Conservation (phyloP, 495 filamentous ascomycete genomes). For the Rusavskia elegans region DNA sequence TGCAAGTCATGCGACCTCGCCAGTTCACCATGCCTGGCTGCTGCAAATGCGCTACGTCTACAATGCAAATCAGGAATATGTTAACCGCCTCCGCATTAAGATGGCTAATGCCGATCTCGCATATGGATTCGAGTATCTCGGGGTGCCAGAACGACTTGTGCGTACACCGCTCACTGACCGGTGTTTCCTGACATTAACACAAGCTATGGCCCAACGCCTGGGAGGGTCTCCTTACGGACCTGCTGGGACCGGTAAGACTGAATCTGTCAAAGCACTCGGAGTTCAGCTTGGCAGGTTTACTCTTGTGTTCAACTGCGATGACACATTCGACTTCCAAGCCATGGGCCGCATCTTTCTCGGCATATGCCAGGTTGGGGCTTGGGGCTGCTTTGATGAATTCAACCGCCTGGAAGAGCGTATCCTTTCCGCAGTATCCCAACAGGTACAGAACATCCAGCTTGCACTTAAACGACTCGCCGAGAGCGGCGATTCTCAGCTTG, state of each 20-base stretch:
- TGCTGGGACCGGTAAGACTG: conserved; percentile 97
- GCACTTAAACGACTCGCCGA: conserved; percentile 68
- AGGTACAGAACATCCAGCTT: conserved; percentile 97
- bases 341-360: conserved; percentile 99
- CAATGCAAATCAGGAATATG: conserved; percentile 57
- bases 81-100: conserved; percentile 73
- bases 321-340: conserved; percentile 98
- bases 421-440: conserved; percentile 91
- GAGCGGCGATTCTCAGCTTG: conserved; percentile 72
- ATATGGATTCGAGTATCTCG: conserved; percentile 96
- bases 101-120: conserved; percentile 94
- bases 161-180: conserved; percentile 92
- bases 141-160: conserved; percentile 88
- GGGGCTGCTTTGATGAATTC: conserved; percentile 99
- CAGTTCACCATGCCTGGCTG: conserved; percentile 81
- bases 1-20: conserved; percentile 52
- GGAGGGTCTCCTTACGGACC: conserved; percentile 96
- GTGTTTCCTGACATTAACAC: conserved; percentile 93
- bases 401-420: conserved; percentile 96
- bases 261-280: conserved; percentile 95
- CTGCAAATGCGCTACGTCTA: conserved; percentile 98
- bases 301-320: conserved; percentile 95
- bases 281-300: conserved; percentile 94
- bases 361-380: conserved; percentile 97
- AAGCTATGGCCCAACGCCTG: conserved; percentile 84